Evolutionary conservation across 305 asterid genomes (phyloP).

Genomic region (Solanum chacoense): DNA sequence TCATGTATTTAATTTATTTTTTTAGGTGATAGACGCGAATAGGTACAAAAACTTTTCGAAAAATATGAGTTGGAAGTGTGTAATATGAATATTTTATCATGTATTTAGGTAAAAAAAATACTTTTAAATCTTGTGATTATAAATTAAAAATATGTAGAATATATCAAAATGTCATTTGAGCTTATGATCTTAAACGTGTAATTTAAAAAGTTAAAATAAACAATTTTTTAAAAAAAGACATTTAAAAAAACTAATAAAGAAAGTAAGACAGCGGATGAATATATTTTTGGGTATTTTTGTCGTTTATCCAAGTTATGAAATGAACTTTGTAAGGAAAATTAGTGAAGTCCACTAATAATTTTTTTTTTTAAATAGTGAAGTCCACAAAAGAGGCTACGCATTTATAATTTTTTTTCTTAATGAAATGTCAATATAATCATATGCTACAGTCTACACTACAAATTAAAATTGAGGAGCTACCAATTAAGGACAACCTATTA

Average conservation of each 20-base stretch:
- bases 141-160: neutral
- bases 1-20: neutral
- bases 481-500: neutral
- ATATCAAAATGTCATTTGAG: neutral
- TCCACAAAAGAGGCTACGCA: neutral
- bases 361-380: neutral
- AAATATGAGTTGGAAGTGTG: neutral
- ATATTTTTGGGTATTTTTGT: neutral
- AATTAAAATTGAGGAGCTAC: too few species aligned
- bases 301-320: neutral
- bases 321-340: neutral
- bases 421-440: neutral
- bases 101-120: neutral
- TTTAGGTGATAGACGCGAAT: neutral
- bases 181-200: neutral
- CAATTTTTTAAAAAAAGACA: too few species aligned
- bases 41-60: neutral
- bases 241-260: neutral
- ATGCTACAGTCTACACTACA: neutral
- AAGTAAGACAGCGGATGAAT: neutral
- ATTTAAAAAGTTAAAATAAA: neutral
- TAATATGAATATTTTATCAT: neutral
- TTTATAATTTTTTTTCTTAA: neutral
- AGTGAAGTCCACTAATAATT: neutral
- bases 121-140: neutral